Base-by-base conservation (phyloP, 2,329 filamentous ascomycete genomes). In the Penicillium expansum region DNA sequence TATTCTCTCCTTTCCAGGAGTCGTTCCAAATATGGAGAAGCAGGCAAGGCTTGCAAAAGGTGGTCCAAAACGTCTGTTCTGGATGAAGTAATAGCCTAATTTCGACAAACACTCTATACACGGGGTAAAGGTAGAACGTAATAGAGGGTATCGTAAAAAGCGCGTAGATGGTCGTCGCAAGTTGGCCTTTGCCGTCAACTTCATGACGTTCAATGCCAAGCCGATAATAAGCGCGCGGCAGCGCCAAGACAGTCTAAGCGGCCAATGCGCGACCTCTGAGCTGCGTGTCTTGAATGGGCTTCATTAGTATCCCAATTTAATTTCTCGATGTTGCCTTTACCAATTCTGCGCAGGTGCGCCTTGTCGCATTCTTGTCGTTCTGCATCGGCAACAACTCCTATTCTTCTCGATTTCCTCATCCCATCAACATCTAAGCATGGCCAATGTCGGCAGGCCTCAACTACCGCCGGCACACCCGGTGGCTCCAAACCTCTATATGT, bases 401-500 rank as follows among this genome's bases (percentile, higher is more conserved):
- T 70, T n/a, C 64, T 69, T 20, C 69, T 75, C 27, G 72, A 76
- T 54, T 76, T 75, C 54, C 72, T 76, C 44, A 70, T 67, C 5
- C 73, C 73, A 5, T 70, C 58, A 52, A 59, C 61, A 50, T 55
- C 63, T 42, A 69, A 61, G 57, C 57, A 61, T 24, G 65, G 38
- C 63, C 63, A 62, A 67, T 58, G 55, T 68, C 60, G 67, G 57
- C 56, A 65, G 55, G 65, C 66, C 32, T 66, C 69, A 38, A 64
- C 64, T 11, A 55, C 62, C 7, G 56, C 71, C 13, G 60, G 70
- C 47, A 65, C 72, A 63, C 49, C 67, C 30, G 57, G 60, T 29
- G 59, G 62, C 6, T 37, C 65, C 8, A 74, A 74, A 56, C 68
- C 71, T 27, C 70, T 69, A 60, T 78, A 87, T 71, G 82, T 86